These are phyloP conservation scores for Carex littledalei DNA, from an alignment of 176 grass and related monocot genomes.

Conservation along the genomic window DNA sequence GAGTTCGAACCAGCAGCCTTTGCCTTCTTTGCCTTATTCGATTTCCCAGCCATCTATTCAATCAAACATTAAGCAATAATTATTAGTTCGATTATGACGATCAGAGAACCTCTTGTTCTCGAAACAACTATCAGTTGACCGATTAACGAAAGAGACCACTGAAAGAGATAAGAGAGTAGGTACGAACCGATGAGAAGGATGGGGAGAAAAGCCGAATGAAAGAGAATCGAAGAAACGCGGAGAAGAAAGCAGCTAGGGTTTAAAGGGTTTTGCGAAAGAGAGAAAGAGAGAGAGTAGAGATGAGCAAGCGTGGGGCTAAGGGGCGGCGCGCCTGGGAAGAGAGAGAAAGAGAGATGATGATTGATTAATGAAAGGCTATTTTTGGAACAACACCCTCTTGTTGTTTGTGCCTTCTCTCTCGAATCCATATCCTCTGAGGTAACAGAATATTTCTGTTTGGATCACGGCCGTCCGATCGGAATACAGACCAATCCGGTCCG, in stretches of 20 bases:
- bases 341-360: conserved; percentile 12
- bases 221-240: conserved; percentile 1
- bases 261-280: conserved; percentile 11
- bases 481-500: too few species aligned
- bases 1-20: conserved; percentile 27
- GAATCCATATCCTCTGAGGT: too few species aligned
- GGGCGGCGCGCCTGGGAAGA: conserved; percentile 3
- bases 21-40: conserved; percentile 64
- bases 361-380: conserved; percentile 29
- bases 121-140: background rate
- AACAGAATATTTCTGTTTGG: too few species aligned
- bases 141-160: background rate
- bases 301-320: conserved; percentile 7
- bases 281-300: background rate
- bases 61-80: background rate
- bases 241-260: conserved; percentile 23
- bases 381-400: conserved; percentile 14
- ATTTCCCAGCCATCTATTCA: conserved; percentile 90
- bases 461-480: too few species aligned
- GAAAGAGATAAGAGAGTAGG: background rate
- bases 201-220: background rate
- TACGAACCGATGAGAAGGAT: conserved; percentile 11
- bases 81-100: background rate
- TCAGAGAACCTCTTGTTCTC: background rate
- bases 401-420: background rate